phyloP scores from a whole-genome alignment of 2,329 filamentous ascomycete species.

The Sclerotinia minor region DNA sequence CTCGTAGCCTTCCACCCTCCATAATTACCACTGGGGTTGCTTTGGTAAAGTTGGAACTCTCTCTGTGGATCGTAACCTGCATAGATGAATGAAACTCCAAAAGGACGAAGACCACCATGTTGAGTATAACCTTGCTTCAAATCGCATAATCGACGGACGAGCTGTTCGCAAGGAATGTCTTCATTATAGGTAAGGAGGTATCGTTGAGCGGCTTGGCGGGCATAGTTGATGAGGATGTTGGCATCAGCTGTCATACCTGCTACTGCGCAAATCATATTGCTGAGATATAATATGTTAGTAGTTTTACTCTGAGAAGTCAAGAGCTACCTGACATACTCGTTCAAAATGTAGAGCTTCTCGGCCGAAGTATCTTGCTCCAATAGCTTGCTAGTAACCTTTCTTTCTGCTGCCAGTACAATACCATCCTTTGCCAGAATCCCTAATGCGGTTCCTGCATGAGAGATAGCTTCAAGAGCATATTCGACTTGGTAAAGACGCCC shows the following conservation, averaged over 20 bases:
- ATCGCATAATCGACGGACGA: conserved; percentile 94
- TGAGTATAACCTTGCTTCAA: conserved; percentile 99
- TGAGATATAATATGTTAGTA: conserved; percentile 43
- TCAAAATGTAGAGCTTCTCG: conserved; percentile 99
- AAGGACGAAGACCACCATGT: conserved; percentile 95
- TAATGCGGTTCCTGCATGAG: conserved; percentile 93
- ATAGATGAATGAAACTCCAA: conserved; percentile 99
- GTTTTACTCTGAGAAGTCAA: conserved; percentile 12
- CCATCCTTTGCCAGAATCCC: conserved; percentile 97
- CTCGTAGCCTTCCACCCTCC: conserved; percentile 99
- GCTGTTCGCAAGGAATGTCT: conserved; percentile 98
- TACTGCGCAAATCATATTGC: conserved; percentile 99
- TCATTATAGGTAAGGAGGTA: conserved; percentile 99
- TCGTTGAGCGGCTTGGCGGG: conserved; percentile 91
- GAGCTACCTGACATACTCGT: conserved; percentile 67
- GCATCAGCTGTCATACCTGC: conserved; percentile 99
- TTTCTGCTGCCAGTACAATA: conserved; percentile 95
- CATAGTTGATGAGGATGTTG: conserved; percentile 99
- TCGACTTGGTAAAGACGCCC: conserved; percentile 98
- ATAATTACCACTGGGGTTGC: conserved; percentile 98
- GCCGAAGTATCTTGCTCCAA: conserved; percentile 99
- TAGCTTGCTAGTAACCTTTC: conserved; percentile 98
- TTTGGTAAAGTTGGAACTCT: conserved; percentile 98
- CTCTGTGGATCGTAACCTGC: conserved; percentile 94
- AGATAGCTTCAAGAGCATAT: conserved; percentile 98